Evolutionary conservation across 495 filamentous ascomycete species (phyloP).

Genomic region (Annulohypoxylon maeteangense): DNA sequence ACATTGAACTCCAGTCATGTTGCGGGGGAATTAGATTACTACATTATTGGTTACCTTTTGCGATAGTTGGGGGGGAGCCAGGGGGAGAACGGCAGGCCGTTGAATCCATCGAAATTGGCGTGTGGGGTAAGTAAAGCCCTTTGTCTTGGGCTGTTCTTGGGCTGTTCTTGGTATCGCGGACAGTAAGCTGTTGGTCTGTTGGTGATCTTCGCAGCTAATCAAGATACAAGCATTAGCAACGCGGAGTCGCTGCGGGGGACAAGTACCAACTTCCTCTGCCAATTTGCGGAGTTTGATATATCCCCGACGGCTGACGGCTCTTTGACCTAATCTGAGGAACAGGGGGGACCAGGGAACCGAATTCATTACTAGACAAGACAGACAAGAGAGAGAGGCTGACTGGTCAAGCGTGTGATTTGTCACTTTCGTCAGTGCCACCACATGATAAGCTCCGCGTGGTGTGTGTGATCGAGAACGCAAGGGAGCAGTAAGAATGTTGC

Average conservation of each 20-base stretch:
- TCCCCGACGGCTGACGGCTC: constrained; percentile 27
- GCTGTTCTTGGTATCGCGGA: constrained; percentile 15
- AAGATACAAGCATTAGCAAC: constrained; percentile 28
- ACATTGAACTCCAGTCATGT: constrained; percentile 22
- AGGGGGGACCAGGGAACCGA: constrained; percentile 2
- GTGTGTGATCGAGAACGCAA: constrained; percentile 23
- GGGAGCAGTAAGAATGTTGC: constrained; percentile 9
- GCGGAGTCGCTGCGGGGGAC: constrained; percentile 32
- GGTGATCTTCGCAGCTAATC: constrained; percentile 20
- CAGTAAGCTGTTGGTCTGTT: constrained; percentile 28
- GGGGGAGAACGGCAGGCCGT: constrained; percentile 17
- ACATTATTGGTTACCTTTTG: constrained; percentile 23
- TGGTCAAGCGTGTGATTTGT: constrained; percentile 22
- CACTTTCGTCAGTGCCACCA: constrained; percentile 20
- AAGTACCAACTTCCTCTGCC: background rate
- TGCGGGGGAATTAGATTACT: constrained; percentile 43
- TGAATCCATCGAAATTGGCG: constrained; percentile 25
- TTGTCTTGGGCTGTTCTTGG: background rate
- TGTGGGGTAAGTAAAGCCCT: constrained; percentile 34
- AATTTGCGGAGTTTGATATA: constrained; percentile 31
- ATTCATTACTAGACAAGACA: constrained; percentile 33
- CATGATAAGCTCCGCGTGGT: constrained; percentile 20
- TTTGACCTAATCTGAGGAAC: background rate
- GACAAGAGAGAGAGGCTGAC: background rate
- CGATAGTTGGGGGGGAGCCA: constrained; percentile 24